Base-by-base conservation (phyloP, 192 early-diverging fungal species). In the Phycomyces blakesleeanus region DNA sequence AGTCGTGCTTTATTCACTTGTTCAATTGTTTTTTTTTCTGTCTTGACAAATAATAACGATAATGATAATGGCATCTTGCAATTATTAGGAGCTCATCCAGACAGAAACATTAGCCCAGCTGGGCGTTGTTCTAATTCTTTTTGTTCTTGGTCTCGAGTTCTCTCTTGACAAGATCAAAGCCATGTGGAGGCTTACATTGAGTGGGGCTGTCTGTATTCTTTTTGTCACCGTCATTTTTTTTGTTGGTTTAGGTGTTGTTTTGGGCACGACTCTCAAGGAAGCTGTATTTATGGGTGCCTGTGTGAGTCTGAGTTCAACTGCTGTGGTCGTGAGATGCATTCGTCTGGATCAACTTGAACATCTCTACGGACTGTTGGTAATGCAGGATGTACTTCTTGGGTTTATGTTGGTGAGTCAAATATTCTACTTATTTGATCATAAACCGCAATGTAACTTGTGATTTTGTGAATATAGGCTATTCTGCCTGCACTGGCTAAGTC, bases 111-210 rank as follows among this genome's bases (percentile, higher is more conserved):
- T 85, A 5, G 72, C 83, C 0, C 75, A 79, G 39, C 61, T 85
- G 2, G 83, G 83, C 11, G 78, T 85, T 5, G 69, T 83, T 2
- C 74, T 85, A 24, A 83, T 85, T 16, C 74, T 85, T 6, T 85
- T 85, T 61, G 74, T 85, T 6, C 63, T 85, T 5, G 83, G 83
- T 0, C 57, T 85, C 11, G 83, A 85, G 56, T 85, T 83, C 57
- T 83, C 76, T 29, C 39, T 82, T n/a, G 69, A 73, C 12, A 85
- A 85, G 55, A 18, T 85, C 12, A 57, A 67, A 44, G 61, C 75
- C 38, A 81, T 83, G 53, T 84, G 78, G 79, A 41, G 59, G 37
- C 44, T 85, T 0, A 64, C 79, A 5, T 40, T 85, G 2, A 59
- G 80, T 26, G 83, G 83, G 15, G 75, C 78, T 12, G 29, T 68